These are phyloP conservation scores for Quercus lobata DNA, from an alignment of 331 rosid species.

Conservation along the genomic window DNA sequence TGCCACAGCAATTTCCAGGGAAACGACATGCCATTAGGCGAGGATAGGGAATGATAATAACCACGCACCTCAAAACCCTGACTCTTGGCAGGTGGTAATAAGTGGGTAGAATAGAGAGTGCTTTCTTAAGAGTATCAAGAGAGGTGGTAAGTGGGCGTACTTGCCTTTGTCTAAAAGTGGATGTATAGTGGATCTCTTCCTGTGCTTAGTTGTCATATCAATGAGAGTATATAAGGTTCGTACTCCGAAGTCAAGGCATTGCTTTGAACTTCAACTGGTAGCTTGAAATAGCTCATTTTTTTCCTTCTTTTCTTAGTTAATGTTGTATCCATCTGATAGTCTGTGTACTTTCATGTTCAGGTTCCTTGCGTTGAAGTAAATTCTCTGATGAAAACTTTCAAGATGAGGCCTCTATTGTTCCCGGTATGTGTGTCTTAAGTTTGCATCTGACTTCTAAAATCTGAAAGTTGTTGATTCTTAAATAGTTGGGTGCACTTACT, in stretches of 20 bases:
- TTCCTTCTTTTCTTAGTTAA: neutral
- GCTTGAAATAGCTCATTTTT: neutral
- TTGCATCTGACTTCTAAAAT: slow-evolving; percentile 8
- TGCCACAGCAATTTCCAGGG: no score
- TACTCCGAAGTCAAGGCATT: neutral
- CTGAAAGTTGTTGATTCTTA: neutral
- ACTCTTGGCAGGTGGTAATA: no score
- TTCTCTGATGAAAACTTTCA: slow-evolving; percentile 87
- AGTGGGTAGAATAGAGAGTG: no score
- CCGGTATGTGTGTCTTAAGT: slow-evolving; percentile 54
- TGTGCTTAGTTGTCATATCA: neutral
- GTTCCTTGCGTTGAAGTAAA: slow-evolving; percentile 92
- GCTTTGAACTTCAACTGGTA: neutral
- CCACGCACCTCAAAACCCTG: no score
- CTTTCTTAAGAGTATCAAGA: no score
- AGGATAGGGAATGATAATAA: no score
- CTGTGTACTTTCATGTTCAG: slow-evolving; percentile 39
- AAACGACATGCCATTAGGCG: no score
- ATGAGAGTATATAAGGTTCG: neutral
- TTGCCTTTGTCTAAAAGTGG: neutral
- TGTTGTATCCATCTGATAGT: slow-evolving; percentile 19
- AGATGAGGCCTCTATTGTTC: slow-evolving; percentile 72
- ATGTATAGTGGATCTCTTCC: neutral
- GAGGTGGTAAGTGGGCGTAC: no score
- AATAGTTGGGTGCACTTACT: neutral